Conservation (phyloP, 441 rosid species). For the Gossypium lobatum region DNA sequence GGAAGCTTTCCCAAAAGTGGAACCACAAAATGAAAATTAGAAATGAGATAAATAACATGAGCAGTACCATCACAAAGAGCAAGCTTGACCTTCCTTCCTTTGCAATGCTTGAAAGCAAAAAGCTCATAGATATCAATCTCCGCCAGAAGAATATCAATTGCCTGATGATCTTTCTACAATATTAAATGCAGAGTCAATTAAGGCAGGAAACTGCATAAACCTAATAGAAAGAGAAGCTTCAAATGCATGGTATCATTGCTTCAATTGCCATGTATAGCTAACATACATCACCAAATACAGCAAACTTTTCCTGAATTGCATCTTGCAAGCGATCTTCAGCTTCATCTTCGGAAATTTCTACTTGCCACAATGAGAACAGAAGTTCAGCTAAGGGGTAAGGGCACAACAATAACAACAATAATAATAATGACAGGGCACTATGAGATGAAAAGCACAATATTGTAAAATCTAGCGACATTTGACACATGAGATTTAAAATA, state of each 20-base stretch:
- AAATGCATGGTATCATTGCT: neutral
- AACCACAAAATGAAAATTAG: constrained; percentile 8
- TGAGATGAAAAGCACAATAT: constrained; percentile 5
- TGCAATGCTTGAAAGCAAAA: constrained; percentile 97
- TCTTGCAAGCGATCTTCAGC: constrained; percentile 94
- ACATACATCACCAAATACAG: constrained; percentile 95
- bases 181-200: constrained; percentile 18
- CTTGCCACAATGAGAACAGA: constrained; percentile 27
- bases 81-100: constrained; percentile 91
- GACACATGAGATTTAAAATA: neutral
- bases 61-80: constrained; percentile 90
- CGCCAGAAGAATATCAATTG: constrained; percentile 94
- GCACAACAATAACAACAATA: neutral
- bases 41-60: constrained; percentile 7
- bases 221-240: neutral
- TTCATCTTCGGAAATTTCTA: constrained; percentile 97
- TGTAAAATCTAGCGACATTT: constrained; percentile 2
- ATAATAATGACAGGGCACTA: neutral
- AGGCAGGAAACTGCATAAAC: neutral
- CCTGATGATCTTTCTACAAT: constrained; percentile 93
- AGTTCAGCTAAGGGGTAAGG: neutral
- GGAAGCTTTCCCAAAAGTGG: constrained; percentile 4
- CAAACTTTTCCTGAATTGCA: constrained; percentile 95
- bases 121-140: constrained; percentile 99
- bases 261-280: neutral